Conservation (phyloP, 108 stramenopile genomes). For the Skeletonema potamos region DNA sequence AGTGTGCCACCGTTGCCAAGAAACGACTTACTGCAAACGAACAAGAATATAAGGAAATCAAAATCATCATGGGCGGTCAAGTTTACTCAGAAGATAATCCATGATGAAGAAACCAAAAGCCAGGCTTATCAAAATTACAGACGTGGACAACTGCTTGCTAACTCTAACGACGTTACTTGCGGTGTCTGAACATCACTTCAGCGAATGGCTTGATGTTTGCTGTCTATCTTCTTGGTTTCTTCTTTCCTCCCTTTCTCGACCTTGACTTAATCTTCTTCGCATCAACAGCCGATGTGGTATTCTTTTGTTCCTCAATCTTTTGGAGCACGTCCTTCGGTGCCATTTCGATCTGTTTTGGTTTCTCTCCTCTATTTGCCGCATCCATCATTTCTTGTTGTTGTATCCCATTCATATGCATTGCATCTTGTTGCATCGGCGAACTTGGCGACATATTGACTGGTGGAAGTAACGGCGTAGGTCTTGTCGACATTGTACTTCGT, state of each 20-base stretch:
- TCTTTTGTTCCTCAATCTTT: conserved; percentile 9
- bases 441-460: conserved; percentile 32
- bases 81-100: conserved; percentile 1
- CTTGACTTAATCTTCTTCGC: conserved; percentile 30
- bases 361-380: conserved; percentile 69
- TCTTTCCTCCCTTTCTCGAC: conserved; percentile 22
- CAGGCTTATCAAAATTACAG: not conserved
- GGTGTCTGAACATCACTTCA: too few species aligned
- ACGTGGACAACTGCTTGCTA: not conserved
- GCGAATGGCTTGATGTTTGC: too few species aligned
- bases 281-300: conserved; percentile 17
- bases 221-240: conserved; percentile 6
- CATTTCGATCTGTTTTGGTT: conserved; percentile 27
- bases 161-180: too few species aligned
- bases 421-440: not conserved
- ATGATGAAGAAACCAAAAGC: not conserved
- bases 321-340: conserved; percentile 30
- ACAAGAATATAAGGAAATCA: not conserved
- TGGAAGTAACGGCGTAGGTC: not conserved
- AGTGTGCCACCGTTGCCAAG: not conserved
- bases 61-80: conserved; percentile 1
- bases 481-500: not conserved
- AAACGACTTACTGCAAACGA: not conserved
- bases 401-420: not conserved
- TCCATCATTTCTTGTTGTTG: conserved; percentile 59